A percentile compares a stretch with the other conserved stretches of the same genome.
Evolutionary conservation across 306 rosid species (phyloP).

Genomic region (Boehmeria nivea): DNA sequence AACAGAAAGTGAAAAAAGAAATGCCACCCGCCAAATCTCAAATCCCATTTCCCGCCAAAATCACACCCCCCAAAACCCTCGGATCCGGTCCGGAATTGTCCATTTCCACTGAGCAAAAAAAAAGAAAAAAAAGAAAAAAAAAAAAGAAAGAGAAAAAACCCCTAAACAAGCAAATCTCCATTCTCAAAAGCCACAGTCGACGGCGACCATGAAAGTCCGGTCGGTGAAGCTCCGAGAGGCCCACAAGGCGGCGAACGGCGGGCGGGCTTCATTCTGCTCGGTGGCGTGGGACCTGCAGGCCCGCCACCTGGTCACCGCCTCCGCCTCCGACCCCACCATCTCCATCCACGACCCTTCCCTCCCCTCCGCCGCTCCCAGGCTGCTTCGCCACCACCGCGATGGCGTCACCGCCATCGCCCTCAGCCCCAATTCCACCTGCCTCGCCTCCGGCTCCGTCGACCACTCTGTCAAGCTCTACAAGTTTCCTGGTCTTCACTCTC

Average conservation of each 20-base stretch:
- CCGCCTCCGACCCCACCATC: conserved; percentile 57
- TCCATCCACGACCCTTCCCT: conserved; percentile 70
- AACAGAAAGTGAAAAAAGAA: no score
- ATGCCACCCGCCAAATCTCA: no score
- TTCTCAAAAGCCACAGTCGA: no score
- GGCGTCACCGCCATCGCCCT: conserved; percentile 88
- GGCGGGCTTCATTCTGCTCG: conserved; percentile 71
- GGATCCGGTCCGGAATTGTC: no score
- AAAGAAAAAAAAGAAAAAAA: no score
- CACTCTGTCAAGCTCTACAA: conserved; percentile 96
- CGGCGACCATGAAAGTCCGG: conserved; percentile 80
- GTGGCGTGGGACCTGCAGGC: conserved; percentile 83
- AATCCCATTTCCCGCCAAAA: no score
- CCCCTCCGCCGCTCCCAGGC: conserved; percentile 52
- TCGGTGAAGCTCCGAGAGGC: conserved; percentile 85
- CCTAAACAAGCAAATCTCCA: no score
- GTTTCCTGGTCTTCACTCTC: conserved; percentile 38
- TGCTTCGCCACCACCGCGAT: conserved; percentile 87
- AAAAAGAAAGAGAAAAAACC: no score
- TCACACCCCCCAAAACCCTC: no score
- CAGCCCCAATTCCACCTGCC: conserved; percentile 91
- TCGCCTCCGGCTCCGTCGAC: conserved; percentile 90
- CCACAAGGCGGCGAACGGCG: conserved; percentile 42
- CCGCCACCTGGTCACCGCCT: conserved; percentile 62
- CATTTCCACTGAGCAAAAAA: no score